These are phyloP conservation scores for Saccharomyces hybrid DNA, from an alignment of 1,139 yeast genomes.

Conservation along the genomic window DNA sequence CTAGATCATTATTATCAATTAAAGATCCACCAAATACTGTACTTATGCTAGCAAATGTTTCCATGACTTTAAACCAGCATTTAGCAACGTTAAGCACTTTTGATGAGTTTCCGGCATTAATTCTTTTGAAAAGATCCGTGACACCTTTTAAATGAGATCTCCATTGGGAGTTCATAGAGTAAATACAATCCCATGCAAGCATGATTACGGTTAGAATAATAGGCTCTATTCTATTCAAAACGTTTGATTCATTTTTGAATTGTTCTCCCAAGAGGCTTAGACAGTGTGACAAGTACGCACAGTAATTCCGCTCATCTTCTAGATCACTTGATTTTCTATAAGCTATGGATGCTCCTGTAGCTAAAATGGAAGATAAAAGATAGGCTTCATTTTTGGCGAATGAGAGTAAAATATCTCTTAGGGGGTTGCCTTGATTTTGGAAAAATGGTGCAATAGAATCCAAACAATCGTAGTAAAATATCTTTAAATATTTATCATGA, in stretches of 20 bases:
- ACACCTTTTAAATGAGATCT: constrained; percentile 72
- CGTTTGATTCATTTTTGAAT: constrained; percentile 32
- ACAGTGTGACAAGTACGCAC: constrained; percentile 56
- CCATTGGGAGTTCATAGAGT: constrained; percentile 60
- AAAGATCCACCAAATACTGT: constrained; percentile 66
- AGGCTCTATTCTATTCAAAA: constrained; percentile 48
- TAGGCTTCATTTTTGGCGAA: constrained; percentile 57
- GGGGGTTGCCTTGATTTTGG: constrained; percentile 51
- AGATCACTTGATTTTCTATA: constrained; percentile 38
- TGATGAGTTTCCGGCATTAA: constrained; percentile 35
- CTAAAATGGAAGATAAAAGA: constrained; percentile 58
- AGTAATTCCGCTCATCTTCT: constrained; percentile 59
- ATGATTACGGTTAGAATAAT: constrained; percentile 60
- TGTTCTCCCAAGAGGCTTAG: constrained; percentile 45
- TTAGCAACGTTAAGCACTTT: constrained; percentile 54
- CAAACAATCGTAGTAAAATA: constrained; percentile 54
- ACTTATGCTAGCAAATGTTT: constrained; percentile 60
- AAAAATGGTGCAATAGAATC: constrained; percentile 54
- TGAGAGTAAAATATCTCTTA: constrained; percentile 54
- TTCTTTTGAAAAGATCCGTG: constrained; percentile 54
- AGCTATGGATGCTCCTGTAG: constrained; percentile 61
- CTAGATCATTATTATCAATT: constrained; percentile 40
- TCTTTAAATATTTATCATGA: constrained; percentile 42
- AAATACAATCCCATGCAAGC: constrained; percentile 63
- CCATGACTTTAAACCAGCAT: constrained; percentile 62